These are phyloP conservation scores for Verticillium zaregamsianum DNA, from an alignment of 2,329 filamentous ascomycete species.

Conservation along the genomic window DNA sequence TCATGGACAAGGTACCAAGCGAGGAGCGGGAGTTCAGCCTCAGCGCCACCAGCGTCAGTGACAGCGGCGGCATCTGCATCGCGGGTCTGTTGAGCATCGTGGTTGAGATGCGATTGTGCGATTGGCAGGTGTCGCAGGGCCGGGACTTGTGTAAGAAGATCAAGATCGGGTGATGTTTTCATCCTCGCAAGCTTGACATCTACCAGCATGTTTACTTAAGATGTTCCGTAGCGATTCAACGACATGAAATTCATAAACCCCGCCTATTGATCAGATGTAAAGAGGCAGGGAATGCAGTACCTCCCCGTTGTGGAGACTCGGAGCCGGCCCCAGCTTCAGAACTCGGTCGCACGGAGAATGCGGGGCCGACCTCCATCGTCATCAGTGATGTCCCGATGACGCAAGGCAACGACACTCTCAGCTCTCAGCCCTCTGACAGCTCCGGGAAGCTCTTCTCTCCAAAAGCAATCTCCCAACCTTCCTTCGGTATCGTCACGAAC, in stretches of 20 bases:
- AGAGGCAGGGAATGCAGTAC: too few species aligned
- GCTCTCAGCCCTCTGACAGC: too few species aligned
- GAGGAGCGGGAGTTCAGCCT: constrained; percentile 88
- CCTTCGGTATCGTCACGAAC: not conserved
- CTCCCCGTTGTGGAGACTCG: not conserved
- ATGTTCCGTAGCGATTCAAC: too few species aligned
- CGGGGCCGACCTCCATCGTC: not conserved
- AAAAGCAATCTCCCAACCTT: too few species aligned
- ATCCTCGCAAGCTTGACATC: not conserved
- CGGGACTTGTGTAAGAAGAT: constrained; percentile 67
- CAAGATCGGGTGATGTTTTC: constrained; percentile 26
- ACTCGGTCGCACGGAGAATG: not conserved
- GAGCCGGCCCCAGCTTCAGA: not conserved
- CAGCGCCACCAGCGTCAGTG: constrained; percentile 85
- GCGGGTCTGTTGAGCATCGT: constrained; percentile 80
- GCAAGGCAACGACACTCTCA: not conserved
- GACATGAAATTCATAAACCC: too few species aligned
- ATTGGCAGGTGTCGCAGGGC: constrained; percentile 78
- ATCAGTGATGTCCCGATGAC: constrained; percentile 1
- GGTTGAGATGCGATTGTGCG: constrained; percentile 77
- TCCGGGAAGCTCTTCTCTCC: too few species aligned
- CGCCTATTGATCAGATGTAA: too few species aligned
- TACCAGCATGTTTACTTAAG: too few species aligned
- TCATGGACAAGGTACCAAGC: constrained; percentile 73
- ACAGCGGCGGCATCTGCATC: constrained; percentile 85